Base-by-base conservation (phyloP, 148 eudicot species). In the Polygonum aviculare region DNA sequence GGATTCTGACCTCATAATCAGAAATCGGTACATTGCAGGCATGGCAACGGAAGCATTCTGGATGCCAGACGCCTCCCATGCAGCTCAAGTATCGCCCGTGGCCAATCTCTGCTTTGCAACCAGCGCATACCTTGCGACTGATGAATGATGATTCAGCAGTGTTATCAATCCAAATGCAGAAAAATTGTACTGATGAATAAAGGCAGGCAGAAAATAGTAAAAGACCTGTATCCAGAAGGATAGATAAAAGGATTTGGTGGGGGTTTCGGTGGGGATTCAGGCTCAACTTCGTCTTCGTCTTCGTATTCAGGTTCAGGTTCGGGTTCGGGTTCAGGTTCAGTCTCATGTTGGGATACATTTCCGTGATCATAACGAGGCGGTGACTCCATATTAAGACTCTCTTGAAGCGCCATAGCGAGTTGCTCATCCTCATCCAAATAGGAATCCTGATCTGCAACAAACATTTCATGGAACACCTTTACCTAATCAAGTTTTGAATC, bases 21-120 rank as follows among this genome's bases (percentile, higher is more conserved):
- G 94, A 87, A 44, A 95, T 95, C 21, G 99, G 96, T 60, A 54
- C 73, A 78, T 86, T 79, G 81, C 99, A 95, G 15, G 81, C 84
- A 74, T 93, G 86, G 78, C 99, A 95, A 62, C 91, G 83, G 79
- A 95, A 95, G 84, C 99, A 95, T 78, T 89, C 94, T 21, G 99
- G 98, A 78, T 95, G 99, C 96, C 96, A 95, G 80, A 87, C 80
- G 47, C 87, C 90, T 75, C 93, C 99, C 97, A 95, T 88, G 84
- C 99, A 92, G 81, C 85, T 92, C 85, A 95, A 81, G 76, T 75
- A 91, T 78, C 99, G 80, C 51, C 91, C 97, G 63, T 90, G 89
- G 52, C 96, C 97, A 81, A 95, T 93, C 75, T 90, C 91, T 80
- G 81, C 82, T 73, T 87, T 83, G 83, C 99, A 95, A 77, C 99